Percentiles rank a stretch among this genome's conserved stretches.
phyloP scores from a whole-genome alignment of 2,329 filamentous ascomycete species.

The Talaromyces pinophilus region DNA sequence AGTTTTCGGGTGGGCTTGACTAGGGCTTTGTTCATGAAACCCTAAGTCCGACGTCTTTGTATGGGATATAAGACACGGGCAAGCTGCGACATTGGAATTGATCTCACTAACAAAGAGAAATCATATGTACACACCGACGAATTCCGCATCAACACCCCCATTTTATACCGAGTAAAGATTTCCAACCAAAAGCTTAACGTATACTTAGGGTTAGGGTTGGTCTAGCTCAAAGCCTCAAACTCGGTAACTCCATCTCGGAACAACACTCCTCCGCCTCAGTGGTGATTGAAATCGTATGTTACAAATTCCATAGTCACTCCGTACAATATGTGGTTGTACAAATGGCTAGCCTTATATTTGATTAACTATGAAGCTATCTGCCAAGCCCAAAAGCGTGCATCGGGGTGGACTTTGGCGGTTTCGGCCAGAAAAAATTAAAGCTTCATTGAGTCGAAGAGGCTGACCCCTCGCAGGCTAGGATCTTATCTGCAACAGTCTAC shows the following conservation, averaged over 20 bases:
- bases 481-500: background rate
- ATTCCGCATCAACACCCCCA: background rate
- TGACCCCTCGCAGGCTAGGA: background rate
- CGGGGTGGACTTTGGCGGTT: background rate
- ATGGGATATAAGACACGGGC: background rate
- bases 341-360: background rate
- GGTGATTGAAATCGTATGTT: background rate
- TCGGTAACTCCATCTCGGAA: background rate
- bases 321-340: background rate
- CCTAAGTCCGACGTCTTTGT: background rate
- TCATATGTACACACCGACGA: background rate
- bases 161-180: background rate
- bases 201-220: background rate
- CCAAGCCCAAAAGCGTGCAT: background rate
- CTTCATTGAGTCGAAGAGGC: background rate
- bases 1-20: background rate
- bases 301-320: background rate
- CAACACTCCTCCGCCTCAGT: no score
- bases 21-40: slow-evolving; percentile 1
- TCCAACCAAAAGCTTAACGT: background rate
- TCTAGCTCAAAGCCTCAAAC: background rate
- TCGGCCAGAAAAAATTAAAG: background rate
- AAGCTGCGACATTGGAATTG: background rate
- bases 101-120: background rate
- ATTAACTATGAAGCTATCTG: background rate